These are phyloP conservation scores for Alloascoidea africana DNA, from an alignment of 805 yeast species.

Conservation along the genomic window DNA sequence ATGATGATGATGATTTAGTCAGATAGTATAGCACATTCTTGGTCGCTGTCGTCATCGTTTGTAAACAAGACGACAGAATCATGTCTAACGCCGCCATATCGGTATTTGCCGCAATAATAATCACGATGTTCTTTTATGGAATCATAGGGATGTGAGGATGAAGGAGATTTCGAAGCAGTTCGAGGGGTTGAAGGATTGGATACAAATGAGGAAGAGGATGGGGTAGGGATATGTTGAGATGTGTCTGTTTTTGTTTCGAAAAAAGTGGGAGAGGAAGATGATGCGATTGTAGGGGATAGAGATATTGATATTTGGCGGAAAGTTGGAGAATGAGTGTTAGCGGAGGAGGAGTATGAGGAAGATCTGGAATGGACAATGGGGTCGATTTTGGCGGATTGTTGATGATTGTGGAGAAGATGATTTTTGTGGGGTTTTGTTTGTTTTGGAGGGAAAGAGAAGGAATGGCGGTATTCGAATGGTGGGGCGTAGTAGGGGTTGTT, in stretches of 20 bases:
- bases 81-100: background rate
- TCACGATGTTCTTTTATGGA: background rate
- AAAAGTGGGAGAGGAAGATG: too few species aligned
- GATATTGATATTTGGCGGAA: background rate
- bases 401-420: too few species aligned
- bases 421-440: background rate
- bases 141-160: too few species aligned
- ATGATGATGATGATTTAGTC: too few species aligned
- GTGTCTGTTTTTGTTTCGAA: too few species aligned
- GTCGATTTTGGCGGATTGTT: too few species aligned
- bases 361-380: background rate
- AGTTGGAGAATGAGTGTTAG: background rate
- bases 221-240: too few species aligned
- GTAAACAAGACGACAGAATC: background rate
- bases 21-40: background rate
- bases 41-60: background rate
- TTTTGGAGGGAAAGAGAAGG: slow-evolving; percentile 1
- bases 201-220: too few species aligned
- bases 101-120: background rate
- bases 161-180: too few species aligned
- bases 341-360: background rate
- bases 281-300: too few species aligned
- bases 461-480: background rate
- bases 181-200: too few species aligned
- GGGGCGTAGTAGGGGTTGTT: background rate